Percentiles rank a stretch among this genome's conserved stretches.
These are phyloP conservation scores for Trichoderma pleuroti DNA, from an alignment of 2,329 filamentous ascomycete genomes.

Conservation along the genomic window DNA sequence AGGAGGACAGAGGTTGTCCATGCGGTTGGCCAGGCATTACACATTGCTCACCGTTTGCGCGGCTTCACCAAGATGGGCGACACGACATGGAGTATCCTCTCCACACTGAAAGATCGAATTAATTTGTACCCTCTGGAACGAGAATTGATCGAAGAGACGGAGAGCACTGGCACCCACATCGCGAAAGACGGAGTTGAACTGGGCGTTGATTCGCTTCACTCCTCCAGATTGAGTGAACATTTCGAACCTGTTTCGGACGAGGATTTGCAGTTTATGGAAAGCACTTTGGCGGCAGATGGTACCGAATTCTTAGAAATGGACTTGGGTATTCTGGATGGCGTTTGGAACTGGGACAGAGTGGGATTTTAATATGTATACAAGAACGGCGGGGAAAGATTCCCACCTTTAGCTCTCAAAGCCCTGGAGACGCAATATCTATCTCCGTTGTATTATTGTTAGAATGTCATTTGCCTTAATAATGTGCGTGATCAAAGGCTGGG, in stretches of 20 bases:
- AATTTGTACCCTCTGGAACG: neutral
- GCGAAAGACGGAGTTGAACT: neutral
- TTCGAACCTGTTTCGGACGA: neutral
- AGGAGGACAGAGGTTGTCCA: neutral
- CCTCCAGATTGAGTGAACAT: neutral
- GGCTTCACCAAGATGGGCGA: slow-evolving; percentile 3
- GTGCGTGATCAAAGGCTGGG: neutral
- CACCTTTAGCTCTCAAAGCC: neutral
- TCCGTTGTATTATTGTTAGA: neutral
- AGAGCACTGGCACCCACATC: neutral
- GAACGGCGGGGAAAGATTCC: neutral
- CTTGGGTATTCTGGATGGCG: slow-evolving; percentile 5
- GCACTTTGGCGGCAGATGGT: neutral
- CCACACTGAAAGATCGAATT: neutral
- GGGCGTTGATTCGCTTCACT: neutral
- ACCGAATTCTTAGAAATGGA: neutral
- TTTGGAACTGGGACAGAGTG: slow-evolving; percentile 8
- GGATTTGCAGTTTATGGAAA: neutral
- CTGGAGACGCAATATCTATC: neutral
- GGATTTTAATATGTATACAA: neutral
- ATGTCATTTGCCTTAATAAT: neutral
- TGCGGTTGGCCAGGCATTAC: slow-evolving; percentile 1
- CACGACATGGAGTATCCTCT: slow-evolving; percentile 2
- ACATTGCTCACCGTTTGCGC: neutral
- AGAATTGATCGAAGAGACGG: neutral